Evolutionary conservation across 208 protist species (phyloP), one percentile per base, ranked within the genome.

Genomic region (Herpetomonas tarakana): DNA sequence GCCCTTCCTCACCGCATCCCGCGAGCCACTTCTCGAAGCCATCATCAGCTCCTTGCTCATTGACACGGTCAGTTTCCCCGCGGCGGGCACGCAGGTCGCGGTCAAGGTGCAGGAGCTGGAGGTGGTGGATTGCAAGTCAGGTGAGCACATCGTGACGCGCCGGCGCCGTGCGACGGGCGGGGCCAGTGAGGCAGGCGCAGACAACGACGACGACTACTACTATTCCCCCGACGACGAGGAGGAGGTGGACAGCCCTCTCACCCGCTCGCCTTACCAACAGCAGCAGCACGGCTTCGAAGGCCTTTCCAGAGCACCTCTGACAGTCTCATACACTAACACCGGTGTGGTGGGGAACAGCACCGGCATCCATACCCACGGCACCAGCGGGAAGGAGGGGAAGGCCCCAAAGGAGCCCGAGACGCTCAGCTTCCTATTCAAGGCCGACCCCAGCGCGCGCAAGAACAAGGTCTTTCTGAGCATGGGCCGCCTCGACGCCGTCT

Each of bases 101-200:
- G 75, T 91, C 26, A 76, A 82, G 58, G 76, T 94, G 70, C 62
- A 81, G 31, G 75, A 85, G 44, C 44, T 94, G 21, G 60, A 71
- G 46, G 68, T 94, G 39, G 60, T 79, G 4, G 81, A 93, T 49
- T 60, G 59, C 50, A 67, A 68, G 24, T 89, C 83, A 14, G 79
- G 76, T 16, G 73, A 83, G 56, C 59, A 56, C 60, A 76, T 93
- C 30, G 19, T 93, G 14, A 83, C 73, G 51, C 83, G 81, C 35
- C 68, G 60, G 65, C 41, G 47, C 29, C 24, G 24, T 45, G 26
- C 19, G 18, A 22, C 24, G 9, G 29, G 14, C 29, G 27, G 16
- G 28, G 28, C n/a, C 46, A 19, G 47, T 38, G 21, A 26, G 16
- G 44, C 11, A 18, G 44, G 44, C 44, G 19, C 9, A 4, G 9